Conservation (phyloP, 202 grass and related monocot species). For the Panicum hallii region DNA sequence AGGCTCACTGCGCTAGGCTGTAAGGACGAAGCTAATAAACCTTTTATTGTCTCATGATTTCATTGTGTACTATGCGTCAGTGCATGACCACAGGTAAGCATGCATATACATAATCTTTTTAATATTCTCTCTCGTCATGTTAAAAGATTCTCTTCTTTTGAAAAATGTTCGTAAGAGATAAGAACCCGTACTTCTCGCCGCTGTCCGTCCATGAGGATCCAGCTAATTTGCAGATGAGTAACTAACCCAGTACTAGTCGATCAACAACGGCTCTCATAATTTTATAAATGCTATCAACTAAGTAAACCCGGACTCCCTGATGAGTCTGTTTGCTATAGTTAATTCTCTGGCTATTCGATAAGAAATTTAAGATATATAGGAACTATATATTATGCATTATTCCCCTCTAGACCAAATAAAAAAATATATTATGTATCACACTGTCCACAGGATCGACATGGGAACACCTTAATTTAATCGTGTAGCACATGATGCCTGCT, state of each 20-base stretch:
- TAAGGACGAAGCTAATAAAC: neutral
- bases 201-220: neutral
- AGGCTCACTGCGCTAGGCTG: neutral
- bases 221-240: neutral
- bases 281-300: neutral
- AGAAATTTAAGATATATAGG: neutral
- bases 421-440: too few relatives aligned
- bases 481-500: neutral
- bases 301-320: neutral
- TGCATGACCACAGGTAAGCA: neutral
- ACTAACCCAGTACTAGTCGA: neutral
- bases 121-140: neutral
- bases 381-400: too few relatives aligned
- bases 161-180: neutral
- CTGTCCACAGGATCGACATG: neutral
- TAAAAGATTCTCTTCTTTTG: neutral
- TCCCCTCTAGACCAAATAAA: too few relatives aligned
- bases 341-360: neutral
- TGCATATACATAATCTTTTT: neutral
- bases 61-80: neutral
- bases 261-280: neutral
- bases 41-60: neutral
- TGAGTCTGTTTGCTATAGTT: too few relatives aligned
- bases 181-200: constrained; percentile 21
- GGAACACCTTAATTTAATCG: neutral